phyloP scores from a whole-genome alignment of 202 grass and related monocot species.

The Setaria viridis region DNA sequence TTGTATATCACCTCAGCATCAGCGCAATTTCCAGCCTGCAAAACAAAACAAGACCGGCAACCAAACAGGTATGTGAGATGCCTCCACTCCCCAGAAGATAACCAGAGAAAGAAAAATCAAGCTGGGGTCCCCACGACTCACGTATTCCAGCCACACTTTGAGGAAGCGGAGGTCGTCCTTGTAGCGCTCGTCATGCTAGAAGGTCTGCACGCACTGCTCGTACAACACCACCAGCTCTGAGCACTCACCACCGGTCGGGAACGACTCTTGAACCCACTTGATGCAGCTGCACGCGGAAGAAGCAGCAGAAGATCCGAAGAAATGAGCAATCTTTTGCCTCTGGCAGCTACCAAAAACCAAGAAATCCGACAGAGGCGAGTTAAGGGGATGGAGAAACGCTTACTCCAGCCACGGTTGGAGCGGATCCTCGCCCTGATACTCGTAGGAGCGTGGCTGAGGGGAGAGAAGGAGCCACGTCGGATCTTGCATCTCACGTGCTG shows the following conservation, averaged over 20 bases:
- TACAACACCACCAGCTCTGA: conserved; percentile 89
- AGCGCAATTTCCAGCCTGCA: conserved; percentile 73
- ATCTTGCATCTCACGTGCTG: too few relatives aligned
- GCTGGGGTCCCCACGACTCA: conserved; percentile 40
- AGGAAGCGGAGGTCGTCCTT: conserved; percentile 90
- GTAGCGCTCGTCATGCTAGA: conserved; percentile 88
- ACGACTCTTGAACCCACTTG: conserved; percentile 98
- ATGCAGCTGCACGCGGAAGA: conserved; percentile 47
- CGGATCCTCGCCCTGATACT: conserved; percentile 83
- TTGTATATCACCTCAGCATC: conserved; percentile 46
- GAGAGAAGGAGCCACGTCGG: too few relatives aligned
- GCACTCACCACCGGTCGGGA: conserved; percentile 82
- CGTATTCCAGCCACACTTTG: conserved; percentile 99
- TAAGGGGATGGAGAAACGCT: conserved; percentile 28
- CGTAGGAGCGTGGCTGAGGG: conserved; percentile 2
- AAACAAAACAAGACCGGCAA: neutral
- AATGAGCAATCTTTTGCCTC: too few relatives aligned
- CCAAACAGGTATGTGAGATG: neutral
- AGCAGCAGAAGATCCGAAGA: too few relatives aligned
- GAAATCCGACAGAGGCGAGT: neutral
- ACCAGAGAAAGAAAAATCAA: neutral
- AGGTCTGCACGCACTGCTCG: conserved; percentile 88
- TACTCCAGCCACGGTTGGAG: conserved; percentile 93
- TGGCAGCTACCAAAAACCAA: too few relatives aligned
- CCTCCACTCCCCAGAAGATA: neutral